Evolutionary conservation across 2,329 filamentous ascomycete genomes (phyloP).

Genomic region (Microascus cirrosus): DNA sequence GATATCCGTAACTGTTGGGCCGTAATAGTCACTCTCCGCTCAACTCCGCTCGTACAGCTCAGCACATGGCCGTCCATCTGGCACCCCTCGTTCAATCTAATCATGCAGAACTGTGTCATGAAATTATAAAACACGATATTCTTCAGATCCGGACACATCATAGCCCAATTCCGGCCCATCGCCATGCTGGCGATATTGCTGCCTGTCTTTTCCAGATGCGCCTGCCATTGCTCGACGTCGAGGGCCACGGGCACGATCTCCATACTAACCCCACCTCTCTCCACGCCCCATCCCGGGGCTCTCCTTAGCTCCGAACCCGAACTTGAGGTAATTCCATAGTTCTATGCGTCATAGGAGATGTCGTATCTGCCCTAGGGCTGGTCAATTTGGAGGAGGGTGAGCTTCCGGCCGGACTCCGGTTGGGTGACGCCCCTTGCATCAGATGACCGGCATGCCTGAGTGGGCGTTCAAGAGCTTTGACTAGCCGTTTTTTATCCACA

Average conservation of each 20-base stretch:
- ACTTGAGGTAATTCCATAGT: constrained; percentile 40
- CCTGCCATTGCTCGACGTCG: constrained; percentile 30
- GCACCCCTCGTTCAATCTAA: neutral
- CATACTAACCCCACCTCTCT: constrained; percentile 37
- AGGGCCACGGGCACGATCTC: constrained; percentile 26
- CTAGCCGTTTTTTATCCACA: no score
- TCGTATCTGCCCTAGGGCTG: constrained; percentile 30
- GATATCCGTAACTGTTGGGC: neutral
- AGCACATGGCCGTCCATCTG: neutral
- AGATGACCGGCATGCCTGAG: no score
- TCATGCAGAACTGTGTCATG: neutral
- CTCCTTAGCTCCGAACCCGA: constrained; percentile 31
- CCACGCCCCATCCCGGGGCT: constrained; percentile 31
- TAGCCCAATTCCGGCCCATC: constrained; percentile 43
- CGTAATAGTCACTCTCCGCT: neutral
- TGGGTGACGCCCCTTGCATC: constrained; percentile 12
- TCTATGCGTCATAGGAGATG: constrained; percentile 41
- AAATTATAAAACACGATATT: neutral
- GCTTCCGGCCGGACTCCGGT: constrained; percentile 8
- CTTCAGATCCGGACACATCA: constrained; percentile 23
- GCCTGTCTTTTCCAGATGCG: constrained; percentile 30
- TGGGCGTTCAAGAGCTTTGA: no score
- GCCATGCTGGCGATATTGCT: constrained; percentile 30
- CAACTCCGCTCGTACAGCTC: neutral
- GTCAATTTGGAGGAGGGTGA: constrained; percentile 14